Base-by-base conservation (phyloP, 352 stramenopile genomes). In the Pythium phragmiticola region DNA sequence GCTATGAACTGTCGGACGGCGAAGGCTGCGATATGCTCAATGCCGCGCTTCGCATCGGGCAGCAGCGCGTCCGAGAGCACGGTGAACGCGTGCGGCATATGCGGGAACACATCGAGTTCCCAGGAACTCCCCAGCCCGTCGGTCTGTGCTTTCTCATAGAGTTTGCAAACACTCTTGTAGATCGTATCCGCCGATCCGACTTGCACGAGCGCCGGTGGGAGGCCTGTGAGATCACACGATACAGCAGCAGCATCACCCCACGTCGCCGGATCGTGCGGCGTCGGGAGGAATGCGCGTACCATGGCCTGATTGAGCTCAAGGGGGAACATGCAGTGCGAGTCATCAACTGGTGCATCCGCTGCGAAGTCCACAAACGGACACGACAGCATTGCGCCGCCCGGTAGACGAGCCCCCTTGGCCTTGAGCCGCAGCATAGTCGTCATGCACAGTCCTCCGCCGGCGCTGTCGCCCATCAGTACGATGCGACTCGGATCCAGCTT, bases 1-100 rank as follows among this genome's bases (percentile, higher is more conserved):
- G 8, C 33, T 5, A 12, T 21, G 11, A 70, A 65, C 23, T 54
- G 49, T 8, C 56, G 56, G 8, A 62, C 70, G 8, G 78, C 68
- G 47, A 88, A 90, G 11, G 28, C 68, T 5, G 75, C 77, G 52
- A 86, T 73, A 33, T 57, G 59, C 6, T 78, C 39, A 8, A 87
- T 69, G 3, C 77, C 81, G 7, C 79, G 68, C 17, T 68, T 72
- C 11, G 76, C 76, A 42, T 87, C 65, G 4, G 82, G 79, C 43
- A 90, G 63, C 30, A 85, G 64, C 13, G 69, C 65, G 19, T 76
- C 68, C 2, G 79, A 79, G 34, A 86, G 79, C 1, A 79, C 51
- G 3, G 72, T 82, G 72, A 90, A 90, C 8, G 85, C 76, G 51
- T 90, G 82, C 3, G 79, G 77, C 69, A 90, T 82, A 63, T 75